phyloP scores from a whole-genome alignment of 78 protist species.

The Planoprotostelium fungivorum region DNA sequence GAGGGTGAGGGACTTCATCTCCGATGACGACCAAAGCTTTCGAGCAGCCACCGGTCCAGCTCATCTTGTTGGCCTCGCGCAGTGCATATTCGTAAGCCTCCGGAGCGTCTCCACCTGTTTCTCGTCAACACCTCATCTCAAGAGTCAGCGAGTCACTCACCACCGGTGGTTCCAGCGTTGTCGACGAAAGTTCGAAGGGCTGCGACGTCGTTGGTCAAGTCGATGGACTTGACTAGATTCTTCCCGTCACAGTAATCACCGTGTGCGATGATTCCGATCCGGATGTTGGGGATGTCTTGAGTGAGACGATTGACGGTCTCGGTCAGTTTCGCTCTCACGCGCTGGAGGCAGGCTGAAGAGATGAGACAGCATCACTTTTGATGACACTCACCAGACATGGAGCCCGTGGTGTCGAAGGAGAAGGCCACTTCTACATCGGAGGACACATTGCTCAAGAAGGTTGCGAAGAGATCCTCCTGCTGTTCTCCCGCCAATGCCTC shows the following conservation, averaged over 20 bases:
- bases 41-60: constrained; percentile 37
- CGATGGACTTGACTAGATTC: constrained; percentile 9
- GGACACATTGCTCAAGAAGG: background rate
- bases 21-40: constrained; percentile 51
- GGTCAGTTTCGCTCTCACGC: constrained; percentile 30
- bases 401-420: constrained; percentile 47
- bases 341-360: constrained; percentile 10
- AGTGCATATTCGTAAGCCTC: constrained; percentile 46
- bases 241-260: constrained; percentile 58
- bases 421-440: constrained; percentile 24
- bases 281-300: constrained; percentile 21
- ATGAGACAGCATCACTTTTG: background rate
- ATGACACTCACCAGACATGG: constrained; percentile 14
- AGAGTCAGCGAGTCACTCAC: background rate
- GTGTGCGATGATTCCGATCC: constrained; percentile 40
- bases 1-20: constrained; percentile 67
- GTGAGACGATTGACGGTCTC: background rate
- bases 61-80: constrained; percentile 40
- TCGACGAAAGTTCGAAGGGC: constrained; percentile 20
- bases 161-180: constrained; percentile 16
- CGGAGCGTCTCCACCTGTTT: constrained; percentile 63
- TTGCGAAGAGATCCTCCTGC: background rate
- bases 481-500: background rate
- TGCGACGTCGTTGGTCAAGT: constrained; percentile 27
- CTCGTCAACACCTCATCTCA: background rate